Evolutionary conservation across 1,139 yeast genomes (phyloP).

Genomic region (Saccharomyces hybrid): DNA sequence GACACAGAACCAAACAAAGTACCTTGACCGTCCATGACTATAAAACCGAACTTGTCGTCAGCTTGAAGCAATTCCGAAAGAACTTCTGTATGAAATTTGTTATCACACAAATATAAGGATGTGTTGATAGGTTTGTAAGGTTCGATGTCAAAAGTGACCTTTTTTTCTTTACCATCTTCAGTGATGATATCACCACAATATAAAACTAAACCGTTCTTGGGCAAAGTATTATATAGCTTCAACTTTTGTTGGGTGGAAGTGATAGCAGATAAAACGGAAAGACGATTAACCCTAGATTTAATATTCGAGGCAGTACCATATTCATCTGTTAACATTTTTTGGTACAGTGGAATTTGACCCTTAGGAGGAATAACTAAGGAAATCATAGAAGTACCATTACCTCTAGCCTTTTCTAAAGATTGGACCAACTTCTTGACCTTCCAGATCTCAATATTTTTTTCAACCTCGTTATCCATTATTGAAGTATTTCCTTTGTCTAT

Average conservation of each 20-base stretch:
- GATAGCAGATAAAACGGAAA: slow-evolving; percentile 91
- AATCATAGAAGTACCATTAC: slow-evolving; percentile 98
- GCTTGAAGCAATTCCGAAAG: slow-evolving; percentile 87
- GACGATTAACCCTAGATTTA: slow-evolving; percentile 92
- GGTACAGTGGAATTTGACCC: slow-evolving; percentile 82
- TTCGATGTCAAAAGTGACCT: slow-evolving; percentile 88
- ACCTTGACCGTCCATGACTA: slow-evolving; percentile 99
- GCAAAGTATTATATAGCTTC: slow-evolving; percentile 81
- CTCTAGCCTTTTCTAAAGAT: slow-evolving; percentile 82
- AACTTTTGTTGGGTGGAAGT: slow-evolving; percentile 96
- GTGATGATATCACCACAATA: slow-evolving; percentile 98
- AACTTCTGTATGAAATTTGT: slow-evolving; percentile 97
- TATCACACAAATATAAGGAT: slow-evolving; percentile 90
- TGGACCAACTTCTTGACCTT: slow-evolving; percentile 90
- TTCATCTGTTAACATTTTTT: slow-evolving; percentile 94
- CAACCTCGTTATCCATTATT: slow-evolving; percentile 58
- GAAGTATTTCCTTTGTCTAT: slow-evolving; percentile 6
- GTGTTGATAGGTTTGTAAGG: slow-evolving; percentile 98
- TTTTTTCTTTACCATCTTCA: slow-evolving; percentile 95
- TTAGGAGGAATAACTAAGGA: slow-evolving; percentile 92
- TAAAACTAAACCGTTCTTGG: slow-evolving; percentile 87
- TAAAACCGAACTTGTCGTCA: slow-evolving; percentile 94
- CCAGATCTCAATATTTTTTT: slow-evolving; percentile 97
- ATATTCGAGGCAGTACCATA: slow-evolving; percentile 98
- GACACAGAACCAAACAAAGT: slow-evolving; percentile 92